Base-by-base conservation (phyloP, 345 rosid genomes). In the Eucalyptus sp. region DNA sequence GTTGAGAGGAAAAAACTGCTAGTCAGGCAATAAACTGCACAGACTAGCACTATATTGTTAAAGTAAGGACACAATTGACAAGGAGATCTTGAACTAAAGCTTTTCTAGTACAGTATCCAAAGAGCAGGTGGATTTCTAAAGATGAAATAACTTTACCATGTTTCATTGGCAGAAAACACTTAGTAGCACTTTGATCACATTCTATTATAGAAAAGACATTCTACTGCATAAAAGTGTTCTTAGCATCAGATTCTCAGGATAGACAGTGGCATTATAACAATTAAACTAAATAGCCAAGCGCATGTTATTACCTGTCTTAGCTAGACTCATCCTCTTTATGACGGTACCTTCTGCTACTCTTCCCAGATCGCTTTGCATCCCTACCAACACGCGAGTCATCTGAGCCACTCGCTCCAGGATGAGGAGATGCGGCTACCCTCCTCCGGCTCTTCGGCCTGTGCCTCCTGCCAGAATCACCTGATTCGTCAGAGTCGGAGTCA, bases 361-460 rank as follows among this genome's bases (percentile, higher is more conserved):
- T 94, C 88, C 88, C 93, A 60, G 96, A 89, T 54, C 95, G 93
- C 87, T 92, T 94, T 56, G 95, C 91, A n/a, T 92, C 93, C 89
- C 98, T 90, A 90, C 97, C 99, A 90, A 90, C 88, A 25, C 98
- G 94, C 3, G 93, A 89, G 87, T 87, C 96, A 64, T 97, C 99
- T 3, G 94, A 94, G 84, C 68, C 91, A 89, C 90, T 90, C 4
- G 68, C 92, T 87, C 92, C 94, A 12, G 95, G 92, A 89, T 94
- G 96, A 86, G 98, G 96, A 41, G 89, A 86, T 7, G 95, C 89
- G 31, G 90, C 88, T 2, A 93, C 94, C 62, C 93, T 96, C 91
- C 93, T 92, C 91, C 93, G 96, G 92, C 93, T 95, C 20, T 94
- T 76, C 16, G 7, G 94, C 85, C 89, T 90, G 62, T 87, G 92